These are phyloP conservation scores for Simmondsia chinensis DNA, from an alignment of 148 eudicot species.

Conservation along the genomic window DNA sequence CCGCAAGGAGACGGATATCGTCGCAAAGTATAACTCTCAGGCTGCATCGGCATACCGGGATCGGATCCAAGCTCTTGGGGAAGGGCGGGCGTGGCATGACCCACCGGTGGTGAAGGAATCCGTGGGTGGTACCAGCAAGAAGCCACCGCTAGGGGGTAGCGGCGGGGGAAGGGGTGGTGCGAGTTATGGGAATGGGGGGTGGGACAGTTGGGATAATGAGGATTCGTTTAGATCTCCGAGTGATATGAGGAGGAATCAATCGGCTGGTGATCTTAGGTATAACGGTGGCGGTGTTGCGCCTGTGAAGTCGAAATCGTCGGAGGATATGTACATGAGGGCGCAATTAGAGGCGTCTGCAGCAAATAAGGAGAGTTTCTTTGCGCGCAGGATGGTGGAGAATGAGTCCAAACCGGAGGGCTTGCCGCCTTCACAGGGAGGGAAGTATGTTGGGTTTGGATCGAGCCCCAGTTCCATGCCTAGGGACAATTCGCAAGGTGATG, in stretches of 20 bases:
- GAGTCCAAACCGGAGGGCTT: constrained; percentile 68
- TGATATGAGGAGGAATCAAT: constrained; percentile 63
- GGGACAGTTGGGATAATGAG: constrained; percentile 76
- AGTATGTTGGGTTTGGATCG: constrained; percentile 94
- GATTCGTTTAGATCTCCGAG: constrained; percentile 28
- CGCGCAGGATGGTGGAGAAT: constrained; percentile 74
- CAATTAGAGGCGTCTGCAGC: constrained; percentile 83
- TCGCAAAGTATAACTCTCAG: constrained; percentile 58
- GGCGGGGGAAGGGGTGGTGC: constrained; percentile 2
- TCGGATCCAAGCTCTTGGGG: constrained; percentile 64
- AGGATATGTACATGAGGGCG: constrained; percentile 49
- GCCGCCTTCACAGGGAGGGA: constrained; percentile 93
- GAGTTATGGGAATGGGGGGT: constrained; percentile 28
- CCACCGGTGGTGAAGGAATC: constrained; percentile 71
- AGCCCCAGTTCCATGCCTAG: constrained; percentile 24
- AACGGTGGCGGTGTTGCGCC: constrained; percentile 28
- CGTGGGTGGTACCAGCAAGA: constrained; percentile 3
- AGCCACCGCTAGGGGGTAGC: constrained; percentile 1
- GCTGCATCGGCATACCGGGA: constrained; percentile 80
- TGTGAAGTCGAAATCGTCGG: constrained; percentile 52
- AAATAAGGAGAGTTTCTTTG: constrained; percentile 63
- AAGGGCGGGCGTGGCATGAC: constrained; percentile 76
- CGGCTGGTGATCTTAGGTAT: constrained; percentile 56
- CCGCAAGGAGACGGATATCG: constrained; percentile 65
- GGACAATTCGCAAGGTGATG: constrained; percentile 49